A percentile compares a stretch with the other conserved stretches of the same genome.
Conservation (phyloP, 2,329 filamentous ascomycete species). For the Exophiala sp. region DNA sequence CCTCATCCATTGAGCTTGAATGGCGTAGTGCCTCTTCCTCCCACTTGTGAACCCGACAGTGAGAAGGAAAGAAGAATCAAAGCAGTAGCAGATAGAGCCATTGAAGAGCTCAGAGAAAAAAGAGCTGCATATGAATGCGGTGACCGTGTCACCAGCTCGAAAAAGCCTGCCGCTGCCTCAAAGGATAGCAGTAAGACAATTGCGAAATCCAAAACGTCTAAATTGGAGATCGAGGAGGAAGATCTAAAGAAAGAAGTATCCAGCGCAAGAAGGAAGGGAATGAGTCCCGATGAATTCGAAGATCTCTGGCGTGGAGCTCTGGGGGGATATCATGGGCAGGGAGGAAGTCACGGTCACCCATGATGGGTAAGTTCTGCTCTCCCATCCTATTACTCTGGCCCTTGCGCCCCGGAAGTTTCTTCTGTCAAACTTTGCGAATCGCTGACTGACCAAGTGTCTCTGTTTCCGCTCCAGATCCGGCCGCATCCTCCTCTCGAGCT, state of each 20-base stretch:
- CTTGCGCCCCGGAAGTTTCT: conserved; percentile 1
- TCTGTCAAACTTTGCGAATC: conserved; percentile 23
- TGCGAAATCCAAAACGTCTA: conserved; percentile 40
- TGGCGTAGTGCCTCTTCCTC: conserved; percentile 75
- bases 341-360: conserved; percentile 55
- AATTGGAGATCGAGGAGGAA: conserved; percentile 56
- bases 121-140: conserved; percentile 89
- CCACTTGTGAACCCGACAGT: conserved; percentile 90
- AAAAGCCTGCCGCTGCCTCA: conserved; percentile 29
- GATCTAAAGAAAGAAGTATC: conserved; percentile 72
- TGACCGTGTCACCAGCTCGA: conserved; percentile 45
- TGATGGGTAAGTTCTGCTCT: conserved; percentile 51
- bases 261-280: conserved; percentile 70
- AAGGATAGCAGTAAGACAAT: conserved; percentile 39
- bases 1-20: conserved; percentile 76
- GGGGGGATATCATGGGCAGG: conserved; percentile 46
- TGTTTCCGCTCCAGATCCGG: conserved; percentile 40
- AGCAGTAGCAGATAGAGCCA: conserved; percentile 76
- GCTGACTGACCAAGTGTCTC: conserved; percentile 27
- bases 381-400: conserved; percentile 28
- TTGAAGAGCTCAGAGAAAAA: conserved; percentile 78
- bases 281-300: conserved; percentile 85
- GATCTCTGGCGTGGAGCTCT: conserved; percentile 59
- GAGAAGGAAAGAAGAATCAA: conserved; percentile 84
- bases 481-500: conserved; percentile 67